Conservation (phyloP, 2,329 filamentous ascomycete genomes). For the Rutstroemia sp. region DNA sequence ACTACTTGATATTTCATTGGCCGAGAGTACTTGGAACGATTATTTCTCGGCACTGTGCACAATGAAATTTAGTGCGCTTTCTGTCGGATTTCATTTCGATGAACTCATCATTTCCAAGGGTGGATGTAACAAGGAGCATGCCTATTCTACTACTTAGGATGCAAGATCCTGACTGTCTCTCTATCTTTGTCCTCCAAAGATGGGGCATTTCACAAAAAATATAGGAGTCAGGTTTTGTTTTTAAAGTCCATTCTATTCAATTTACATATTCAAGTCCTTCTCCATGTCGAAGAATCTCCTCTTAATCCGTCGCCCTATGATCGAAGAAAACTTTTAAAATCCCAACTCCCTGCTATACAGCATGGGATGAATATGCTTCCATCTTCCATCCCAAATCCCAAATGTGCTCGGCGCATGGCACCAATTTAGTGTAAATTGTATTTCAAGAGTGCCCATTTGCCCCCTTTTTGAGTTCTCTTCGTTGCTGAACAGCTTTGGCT, state of each 20-base stretch:
- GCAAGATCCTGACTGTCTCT: background rate
- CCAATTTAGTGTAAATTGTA: background rate
- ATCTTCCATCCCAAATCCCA: background rate
- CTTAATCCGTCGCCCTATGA: too few species aligned
- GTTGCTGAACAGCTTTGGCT: conserved; percentile 70
- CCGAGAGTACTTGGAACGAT: background rate
- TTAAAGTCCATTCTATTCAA: background rate
- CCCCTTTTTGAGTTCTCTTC: conserved; percentile 42
- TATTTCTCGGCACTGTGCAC: conserved; percentile 5
- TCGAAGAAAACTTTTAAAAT: background rate
- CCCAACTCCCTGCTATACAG: conserved; percentile 1
- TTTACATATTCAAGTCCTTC: background rate
- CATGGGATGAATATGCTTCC: background rate
- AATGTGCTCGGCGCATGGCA: background rate
- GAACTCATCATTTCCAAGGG: too few species aligned
- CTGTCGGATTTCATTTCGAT: background rate
- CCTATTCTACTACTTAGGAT: too few species aligned
- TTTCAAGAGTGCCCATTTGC: conserved; percentile 9
- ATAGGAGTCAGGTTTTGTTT: too few species aligned
- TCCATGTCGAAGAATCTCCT: background rate
- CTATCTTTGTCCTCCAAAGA: background rate
- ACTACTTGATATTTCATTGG: conserved; percentile 1
- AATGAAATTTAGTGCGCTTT: background rate
- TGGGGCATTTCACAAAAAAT: too few species aligned
- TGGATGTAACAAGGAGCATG: too few species aligned